phyloP scores from a whole-genome alignment of 371 early-diverging fungal genomes.

The Rhizopus sp. region DNA sequence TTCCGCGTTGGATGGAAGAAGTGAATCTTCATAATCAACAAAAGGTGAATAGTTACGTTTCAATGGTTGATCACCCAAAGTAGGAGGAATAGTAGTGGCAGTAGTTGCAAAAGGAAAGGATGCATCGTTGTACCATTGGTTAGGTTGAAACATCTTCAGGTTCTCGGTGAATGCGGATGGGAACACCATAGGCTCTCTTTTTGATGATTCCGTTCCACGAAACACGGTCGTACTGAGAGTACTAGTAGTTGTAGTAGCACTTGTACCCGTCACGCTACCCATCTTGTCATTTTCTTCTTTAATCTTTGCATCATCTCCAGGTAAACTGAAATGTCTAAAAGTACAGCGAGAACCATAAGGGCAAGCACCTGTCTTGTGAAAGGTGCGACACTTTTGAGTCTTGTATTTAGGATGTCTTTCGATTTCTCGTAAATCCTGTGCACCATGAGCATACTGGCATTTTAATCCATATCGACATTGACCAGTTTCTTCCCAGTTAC shows the following conservation, averaged over 20 bases:
- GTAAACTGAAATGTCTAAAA: slow-evolving; percentile 77
- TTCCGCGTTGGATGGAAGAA: slow-evolving; percentile 37
- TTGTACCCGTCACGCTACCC: background rate
- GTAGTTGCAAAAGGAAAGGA: slow-evolving; percentile 4
- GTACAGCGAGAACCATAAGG: slow-evolving; percentile 96
- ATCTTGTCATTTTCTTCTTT: background rate
- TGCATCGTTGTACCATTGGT: slow-evolving; percentile 13
- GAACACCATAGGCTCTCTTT: too few species aligned
- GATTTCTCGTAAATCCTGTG: slow-evolving; percentile 79
- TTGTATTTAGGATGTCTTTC: slow-evolving; percentile 97
- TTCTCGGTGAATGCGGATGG: slow-evolving; percentile 6
- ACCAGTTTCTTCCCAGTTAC: slow-evolving; percentile 86
- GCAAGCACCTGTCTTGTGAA: slow-evolving; percentile 87
- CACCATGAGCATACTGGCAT: slow-evolving; percentile 97
- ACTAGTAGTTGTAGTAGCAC: too few species aligned
- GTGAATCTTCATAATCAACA: slow-evolving; percentile 16
- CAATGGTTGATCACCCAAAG: background rate
- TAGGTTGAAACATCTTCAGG: slow-evolving; percentile 14
- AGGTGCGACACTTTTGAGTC: slow-evolving; percentile 88
- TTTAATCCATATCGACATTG: slow-evolving; percentile 91
- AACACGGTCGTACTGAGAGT: background rate
- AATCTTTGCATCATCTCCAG: slow-evolving; percentile 14
- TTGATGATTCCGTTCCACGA: background rate
- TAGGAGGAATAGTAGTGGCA: background rate
- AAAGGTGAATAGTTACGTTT: slow-evolving; percentile 8